Base-by-base conservation (phyloP, 768 basidiomycete genomes). In the Suillus luteus region DNA sequence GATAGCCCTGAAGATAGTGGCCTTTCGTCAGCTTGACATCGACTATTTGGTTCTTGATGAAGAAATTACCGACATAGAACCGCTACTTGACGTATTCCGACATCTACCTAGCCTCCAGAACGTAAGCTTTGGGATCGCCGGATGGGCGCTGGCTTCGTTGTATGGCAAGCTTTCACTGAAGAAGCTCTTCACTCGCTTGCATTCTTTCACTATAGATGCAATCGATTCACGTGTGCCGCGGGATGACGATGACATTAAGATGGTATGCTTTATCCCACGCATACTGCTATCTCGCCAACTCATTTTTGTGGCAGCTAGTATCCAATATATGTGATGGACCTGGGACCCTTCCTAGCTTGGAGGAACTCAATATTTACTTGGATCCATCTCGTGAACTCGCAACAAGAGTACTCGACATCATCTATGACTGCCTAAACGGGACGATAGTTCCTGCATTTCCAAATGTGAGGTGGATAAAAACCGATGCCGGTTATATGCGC, bases 281-380 rank as follows among this genome's bases (percentile, higher is more conserved):
- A 17, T 31, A 31, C 24, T 58, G 17, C 52, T 33, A 54, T 17
- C 24, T 58, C 24, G 17, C 17, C 5, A 3, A 41, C 40, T 58
- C 17, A 58, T 58, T 4, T 41, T 58, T 15, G 9, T 12, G 38
- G 17, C 24, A 58, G 57, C 57, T 58, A 22, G 17, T 41, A 24
- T 58, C 57, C 4, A 10, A 17, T 58, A 15, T 58, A 17, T 58
- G 40, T 58, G 57, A 27, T 58, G 57, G 57, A 41, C 57, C 57
- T 19, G 57, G 57, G 19, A 58, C 40, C 24, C 57, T 58, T 58
- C 57, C 57, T 27, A 58, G 40, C 57, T 41, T 58, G 57, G 24
- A 58, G 38, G 17, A 27, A 9, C 38, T 58, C 17, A 17, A 41
- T 7, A 1, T 58, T 58, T 11, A 11, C 14, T 11, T 57, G 15